Evolutionary conservation across 768 basidiomycete species (phyloP).

Genomic region (Termitomyces eurrhizus): DNA sequence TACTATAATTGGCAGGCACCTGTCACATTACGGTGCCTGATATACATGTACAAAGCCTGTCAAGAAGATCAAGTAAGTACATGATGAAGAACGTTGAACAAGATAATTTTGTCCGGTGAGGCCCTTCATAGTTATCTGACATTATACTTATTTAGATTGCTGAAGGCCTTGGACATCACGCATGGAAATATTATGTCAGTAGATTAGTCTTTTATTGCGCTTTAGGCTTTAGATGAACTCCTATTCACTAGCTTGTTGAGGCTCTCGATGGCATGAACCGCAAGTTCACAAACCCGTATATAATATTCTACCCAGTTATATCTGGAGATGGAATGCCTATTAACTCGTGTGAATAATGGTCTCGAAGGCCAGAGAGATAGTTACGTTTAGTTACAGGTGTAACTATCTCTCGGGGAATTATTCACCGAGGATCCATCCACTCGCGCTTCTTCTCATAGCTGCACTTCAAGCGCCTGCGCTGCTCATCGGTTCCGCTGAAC

Average conservation of each 20-base stretch:
- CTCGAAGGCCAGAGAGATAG: no score
- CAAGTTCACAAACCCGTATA: constrained; percentile 75
- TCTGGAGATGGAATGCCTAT: constrained; percentile 73
- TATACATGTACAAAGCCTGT: no score
- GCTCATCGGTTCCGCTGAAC: constrained; percentile 51
- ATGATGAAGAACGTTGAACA: no score
- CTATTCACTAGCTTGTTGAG: constrained; percentile 55
- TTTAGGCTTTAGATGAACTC: neutral
- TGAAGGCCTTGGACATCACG: constrained; percentile 60
- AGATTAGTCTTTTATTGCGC: neutral
- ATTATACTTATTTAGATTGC: constrained; percentile 44
- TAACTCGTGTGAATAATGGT: no score
- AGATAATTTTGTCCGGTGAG: no score
- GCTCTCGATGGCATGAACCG: constrained; percentile 77
- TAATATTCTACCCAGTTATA: constrained; percentile 67
- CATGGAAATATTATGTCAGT: constrained; percentile 69
- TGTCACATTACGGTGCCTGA: no score
- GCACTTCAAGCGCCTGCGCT: constrained; percentile 44
- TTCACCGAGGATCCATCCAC: constrained; percentile 55
- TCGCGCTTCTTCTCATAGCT: constrained; percentile 72
- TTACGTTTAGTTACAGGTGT: no score
- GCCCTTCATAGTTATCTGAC: neutral
- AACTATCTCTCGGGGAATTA: no score
- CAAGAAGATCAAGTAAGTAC: no score
- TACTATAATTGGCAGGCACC: no score